Base-by-base conservation (phyloP, 345 rosid species). In the Syzygium jambos region DNA sequence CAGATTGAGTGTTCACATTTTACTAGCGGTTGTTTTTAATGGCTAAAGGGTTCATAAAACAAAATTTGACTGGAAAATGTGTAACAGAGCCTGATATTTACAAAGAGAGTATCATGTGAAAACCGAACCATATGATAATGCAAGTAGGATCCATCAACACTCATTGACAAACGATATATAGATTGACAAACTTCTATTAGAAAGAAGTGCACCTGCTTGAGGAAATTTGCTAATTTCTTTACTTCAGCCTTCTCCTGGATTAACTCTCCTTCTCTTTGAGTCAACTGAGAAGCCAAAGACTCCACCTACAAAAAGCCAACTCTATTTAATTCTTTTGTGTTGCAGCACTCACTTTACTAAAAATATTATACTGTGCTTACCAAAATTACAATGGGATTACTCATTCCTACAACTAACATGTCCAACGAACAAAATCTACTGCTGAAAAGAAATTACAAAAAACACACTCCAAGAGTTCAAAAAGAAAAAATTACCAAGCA, bases 261-360 rank as follows among this genome's bases (percentile, higher is more conserved):
- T 91, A 96, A 86, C 91, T 96, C 99, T 89, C 99, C 98, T 94
- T 98, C 99, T 91, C 98, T 97, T 92, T 96, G 95, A 90, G 98
- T 93, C 92, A 98, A 91, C 88, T 98, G 96, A 90, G 97, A 95
- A 80, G 98, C 99, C 87, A 98, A 90, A 87, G 99, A 97, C 91
- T 96, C 99, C 83, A 98, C 99, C 99, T 98, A 93, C 83, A 90
- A 90, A 65, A 73, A 38, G 82, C 82, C 82, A 73, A 73, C 49
- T 73, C 27, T 49, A 73, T 29, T 52, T 52, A 29, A 13, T n/a
- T 84, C 21, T 51, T 52, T 84, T n/a, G 41, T 13, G 3, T 49
- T 73, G 11, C 49, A 73, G 82, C 27, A 3, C 49, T 49, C 49
- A 9, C 49, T 73, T 38, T 73, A 38, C 23, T 73, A 34, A 73